These are phyloP conservation scores for Fusarium nygamai DNA, from an alignment of 2,329 filamentous ascomycete genomes.

Conservation along the genomic window DNA sequence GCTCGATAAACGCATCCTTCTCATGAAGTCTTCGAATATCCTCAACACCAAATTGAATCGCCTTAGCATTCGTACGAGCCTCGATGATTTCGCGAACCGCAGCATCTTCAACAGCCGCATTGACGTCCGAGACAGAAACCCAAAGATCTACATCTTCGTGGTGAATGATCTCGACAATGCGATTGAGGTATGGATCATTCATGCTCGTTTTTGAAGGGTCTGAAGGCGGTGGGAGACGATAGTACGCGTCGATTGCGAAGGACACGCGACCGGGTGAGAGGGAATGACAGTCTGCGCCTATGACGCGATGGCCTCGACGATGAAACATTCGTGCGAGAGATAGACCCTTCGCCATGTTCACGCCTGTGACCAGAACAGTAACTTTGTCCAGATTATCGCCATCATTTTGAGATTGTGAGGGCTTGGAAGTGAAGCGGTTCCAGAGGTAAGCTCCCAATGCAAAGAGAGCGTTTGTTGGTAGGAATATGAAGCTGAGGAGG, in stretches of 20 bases:
- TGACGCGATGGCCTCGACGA: slow-evolving; percentile 71
- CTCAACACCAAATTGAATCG: slow-evolving; percentile 69
- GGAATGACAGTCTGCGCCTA: slow-evolving; percentile 73
- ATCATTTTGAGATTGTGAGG: background rate
- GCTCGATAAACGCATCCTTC: slow-evolving; percentile 72
- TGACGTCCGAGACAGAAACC: slow-evolving; percentile 78
- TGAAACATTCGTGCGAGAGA: slow-evolving; percentile 73
- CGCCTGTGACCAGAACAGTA: slow-evolving; percentile 76
- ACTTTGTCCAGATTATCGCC: slow-evolving; percentile 20
- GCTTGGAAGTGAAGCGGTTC: background rate
- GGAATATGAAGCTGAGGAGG: slow-evolving; percentile 19
- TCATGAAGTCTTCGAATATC: slow-evolving; percentile 69
- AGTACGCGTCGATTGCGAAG: slow-evolving; percentile 63
- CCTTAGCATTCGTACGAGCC: slow-evolving; percentile 65
- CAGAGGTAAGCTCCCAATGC: slow-evolving; percentile 16
- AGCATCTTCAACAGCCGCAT: slow-evolving; percentile 73
- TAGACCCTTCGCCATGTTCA: slow-evolving; percentile 78
- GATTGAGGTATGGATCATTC: slow-evolving; percentile 63
- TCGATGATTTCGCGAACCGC: slow-evolving; percentile 70
- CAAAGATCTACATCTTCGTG: slow-evolving; percentile 74
- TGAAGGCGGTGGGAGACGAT: slow-evolving; percentile 52
- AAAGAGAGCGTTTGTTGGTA: slow-evolving; percentile 1
- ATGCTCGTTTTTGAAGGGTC: slow-evolving; percentile 7
- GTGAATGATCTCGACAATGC: slow-evolving; percentile 67
- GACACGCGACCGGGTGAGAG: slow-evolving; percentile 68